Conservation (phyloP, 1,284 basidiomycete species). For the Hypsizygus ulmarius region DNA sequence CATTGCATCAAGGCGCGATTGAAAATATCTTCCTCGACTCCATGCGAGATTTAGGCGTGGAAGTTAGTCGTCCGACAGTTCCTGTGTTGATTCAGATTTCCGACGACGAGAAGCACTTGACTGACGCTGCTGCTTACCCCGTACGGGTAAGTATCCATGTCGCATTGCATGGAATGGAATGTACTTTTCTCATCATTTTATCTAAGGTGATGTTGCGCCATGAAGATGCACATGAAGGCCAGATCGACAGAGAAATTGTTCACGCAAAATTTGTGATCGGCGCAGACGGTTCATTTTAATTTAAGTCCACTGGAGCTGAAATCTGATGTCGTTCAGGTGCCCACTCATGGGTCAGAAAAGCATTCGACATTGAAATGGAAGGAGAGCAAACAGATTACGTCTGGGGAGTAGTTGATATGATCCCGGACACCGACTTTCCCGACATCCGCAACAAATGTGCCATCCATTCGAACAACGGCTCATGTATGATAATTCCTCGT, state of each 20-base stretch:
- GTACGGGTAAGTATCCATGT: slow-evolving; percentile 44
- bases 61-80: slow-evolving; percentile 56
- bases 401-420: slow-evolving; percentile 77
- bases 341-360: slow-evolving; percentile 78
- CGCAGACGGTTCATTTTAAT: slow-evolving; percentile 46
- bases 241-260: slow-evolving; percentile 43
- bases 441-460: slow-evolving; percentile 72
- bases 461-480: slow-evolving; percentile 60
- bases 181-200: background rate
- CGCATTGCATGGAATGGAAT: background rate
- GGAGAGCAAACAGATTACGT: slow-evolving; percentile 79
- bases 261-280: slow-evolving; percentile 63
- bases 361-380: slow-evolving; percentile 68
- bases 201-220: slow-evolving; percentile 42
- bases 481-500: slow-evolving; percentile 76
- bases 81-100: slow-evolving; percentile 56
- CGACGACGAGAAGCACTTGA: slow-evolving; percentile 38
- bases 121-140: slow-evolving; percentile 47
- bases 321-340: slow-evolving; percentile 47
- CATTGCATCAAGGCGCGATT: slow-evolving; percentile 74
- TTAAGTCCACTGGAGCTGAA: background rate
- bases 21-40: slow-evolving; percentile 69
- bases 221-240: slow-evolving; percentile 27
- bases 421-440: slow-evolving; percentile 75
- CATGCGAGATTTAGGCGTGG: slow-evolving; percentile 47